phyloP scores from a whole-genome alignment of 768 basidiomycete species.

The Mycena venus region DNA sequence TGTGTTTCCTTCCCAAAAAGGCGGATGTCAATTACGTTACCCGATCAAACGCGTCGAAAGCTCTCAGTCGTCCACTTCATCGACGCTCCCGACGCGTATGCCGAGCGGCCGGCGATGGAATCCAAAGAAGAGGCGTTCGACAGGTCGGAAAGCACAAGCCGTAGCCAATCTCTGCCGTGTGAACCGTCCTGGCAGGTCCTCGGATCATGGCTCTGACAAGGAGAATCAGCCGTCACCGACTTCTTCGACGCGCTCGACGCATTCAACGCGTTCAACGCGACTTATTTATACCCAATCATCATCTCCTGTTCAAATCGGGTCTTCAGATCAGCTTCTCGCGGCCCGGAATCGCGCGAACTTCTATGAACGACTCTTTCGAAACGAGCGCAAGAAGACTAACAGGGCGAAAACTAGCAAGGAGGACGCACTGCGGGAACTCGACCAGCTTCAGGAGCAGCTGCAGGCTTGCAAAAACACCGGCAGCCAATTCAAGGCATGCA shows the following conservation, averaged over 20 bases:
- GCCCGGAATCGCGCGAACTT: background rate
- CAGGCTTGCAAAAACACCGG: background rate
- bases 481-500: background rate
- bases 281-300: background rate
- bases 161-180: background rate
- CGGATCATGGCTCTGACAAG: slow-evolving; percentile 7
- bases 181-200: background rate
- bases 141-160: background rate
- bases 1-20: background rate
- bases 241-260: background rate
- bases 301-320: background rate
- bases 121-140: background rate
- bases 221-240: background rate
- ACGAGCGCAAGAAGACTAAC: slow-evolving; percentile 2
- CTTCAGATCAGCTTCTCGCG: background rate
- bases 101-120: background rate
- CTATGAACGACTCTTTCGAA: slow-evolving; percentile 5
- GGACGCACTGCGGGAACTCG: background rate
- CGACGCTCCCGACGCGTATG: background rate
- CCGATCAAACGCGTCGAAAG: background rate
- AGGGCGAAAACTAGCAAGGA: background rate
- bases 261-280: background rate
- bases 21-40: background rate
- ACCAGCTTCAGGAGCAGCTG: background rate
- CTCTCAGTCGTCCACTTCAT: background rate